Percentiles rank a stretch among this genome's conserved stretches.
Evolutionary conservation across 169 alveolate genomes (phyloP).

Genomic region (Plasmodium gonderi): DNA sequence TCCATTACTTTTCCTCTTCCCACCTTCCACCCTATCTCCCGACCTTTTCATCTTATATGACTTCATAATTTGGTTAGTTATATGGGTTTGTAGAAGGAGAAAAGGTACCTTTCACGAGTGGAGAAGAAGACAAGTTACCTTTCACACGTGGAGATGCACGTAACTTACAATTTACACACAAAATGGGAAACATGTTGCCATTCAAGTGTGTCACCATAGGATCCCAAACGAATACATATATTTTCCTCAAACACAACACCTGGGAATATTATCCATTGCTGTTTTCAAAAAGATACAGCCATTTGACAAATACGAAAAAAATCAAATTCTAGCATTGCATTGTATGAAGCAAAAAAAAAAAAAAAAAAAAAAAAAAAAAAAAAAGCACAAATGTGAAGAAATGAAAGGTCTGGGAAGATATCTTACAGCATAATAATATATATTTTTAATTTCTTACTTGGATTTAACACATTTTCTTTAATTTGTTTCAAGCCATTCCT

Average conservation of each 20-base stretch:
- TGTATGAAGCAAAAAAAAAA: neutral
- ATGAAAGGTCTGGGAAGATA: neutral
- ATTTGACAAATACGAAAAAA: too few species aligned
- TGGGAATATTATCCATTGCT: too few species aligned
- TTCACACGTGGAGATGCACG: too few species aligned
- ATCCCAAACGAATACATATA: too few species aligned
- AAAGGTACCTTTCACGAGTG: too few species aligned
- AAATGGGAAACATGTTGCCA: too few species aligned
- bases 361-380: neutral
- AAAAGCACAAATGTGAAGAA: neutral
- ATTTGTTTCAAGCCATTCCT: neutral
- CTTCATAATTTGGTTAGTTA: slow-evolving; percentile 22
- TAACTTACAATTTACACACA: too few species aligned
- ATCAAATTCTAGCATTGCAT: neutral
- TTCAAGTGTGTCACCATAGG: too few species aligned
- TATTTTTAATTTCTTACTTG: neutral
- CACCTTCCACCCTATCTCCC: slow-evolving; percentile 6
- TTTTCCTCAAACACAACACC: too few species aligned
- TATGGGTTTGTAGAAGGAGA: neutral
- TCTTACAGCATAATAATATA: neutral
- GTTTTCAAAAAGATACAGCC: too few species aligned
- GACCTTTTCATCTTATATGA: slow-evolving; percentile 10
- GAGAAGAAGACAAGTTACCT: too few species aligned
- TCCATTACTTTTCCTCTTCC: neutral
- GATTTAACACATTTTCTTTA: neutral